phyloP scores from a whole-genome alignment of 2,329 filamentous ascomycete species.

The Aspergillus felis region DNA sequence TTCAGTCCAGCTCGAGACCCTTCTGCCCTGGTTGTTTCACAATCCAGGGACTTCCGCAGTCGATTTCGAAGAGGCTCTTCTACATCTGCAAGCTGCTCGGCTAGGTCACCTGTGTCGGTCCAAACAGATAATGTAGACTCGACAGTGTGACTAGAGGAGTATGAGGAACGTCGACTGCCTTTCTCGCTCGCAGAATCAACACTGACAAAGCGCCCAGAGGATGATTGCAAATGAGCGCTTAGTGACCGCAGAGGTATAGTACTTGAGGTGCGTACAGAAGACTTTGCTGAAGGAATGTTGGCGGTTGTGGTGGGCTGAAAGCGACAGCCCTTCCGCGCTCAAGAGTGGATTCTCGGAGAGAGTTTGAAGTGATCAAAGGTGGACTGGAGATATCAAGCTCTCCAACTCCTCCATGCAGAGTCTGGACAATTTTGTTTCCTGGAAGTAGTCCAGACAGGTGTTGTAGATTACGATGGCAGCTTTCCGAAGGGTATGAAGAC shows the following conservation, averaged over 20 bases:
- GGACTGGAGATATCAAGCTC: conserved; percentile 1
- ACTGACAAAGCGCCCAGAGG: conserved; percentile 34
- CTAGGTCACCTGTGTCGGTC: conserved; percentile 93
- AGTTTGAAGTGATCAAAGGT: not conserved
- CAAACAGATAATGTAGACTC: conserved; percentile 74
- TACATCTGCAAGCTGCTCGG: conserved; percentile 80
- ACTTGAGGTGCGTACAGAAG: conserved; percentile 64
- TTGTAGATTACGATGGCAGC: conserved; percentile 5
- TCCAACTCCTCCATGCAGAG: not conserved
- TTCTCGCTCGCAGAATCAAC: conserved; percentile 45
- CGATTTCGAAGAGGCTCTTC: conserved; percentile 75
- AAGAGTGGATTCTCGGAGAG: not conserved
- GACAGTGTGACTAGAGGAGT: conserved; percentile 47
- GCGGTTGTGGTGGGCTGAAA: conserved; percentile 67
- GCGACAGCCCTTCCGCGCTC: conserved; percentile 59
- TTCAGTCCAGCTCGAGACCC: conserved; percentile 31
- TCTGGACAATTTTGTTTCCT: not conserved
- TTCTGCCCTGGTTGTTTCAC: conserved; percentile 49
- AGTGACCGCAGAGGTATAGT: conserved; percentile 78
- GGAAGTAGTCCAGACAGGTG: not conserved
- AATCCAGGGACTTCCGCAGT: conserved; percentile 63
- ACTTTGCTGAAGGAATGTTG: conserved; percentile 79
- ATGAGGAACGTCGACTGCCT: conserved; percentile 51
- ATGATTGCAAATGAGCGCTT: conserved; percentile 31
- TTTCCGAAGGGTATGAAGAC: not conserved